Percentiles rank a stretch among this genome's conserved stretches.
These are phyloP conservation scores for Phytophthora sojae DNA, from an alignment of 352 stramenopile genomes.

Conservation along the genomic window DNA sequence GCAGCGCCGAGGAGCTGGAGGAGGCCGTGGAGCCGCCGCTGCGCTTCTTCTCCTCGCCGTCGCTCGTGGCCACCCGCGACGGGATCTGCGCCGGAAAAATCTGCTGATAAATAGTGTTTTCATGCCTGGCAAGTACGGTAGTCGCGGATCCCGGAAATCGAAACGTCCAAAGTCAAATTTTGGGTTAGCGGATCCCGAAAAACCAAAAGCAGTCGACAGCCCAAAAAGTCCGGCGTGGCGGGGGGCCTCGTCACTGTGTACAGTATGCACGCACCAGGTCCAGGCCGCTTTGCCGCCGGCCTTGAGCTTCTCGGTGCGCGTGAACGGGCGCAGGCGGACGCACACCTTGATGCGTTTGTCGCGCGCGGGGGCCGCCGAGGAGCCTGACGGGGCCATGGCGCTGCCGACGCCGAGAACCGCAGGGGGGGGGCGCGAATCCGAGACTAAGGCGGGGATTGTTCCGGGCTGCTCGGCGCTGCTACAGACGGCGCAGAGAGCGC, in stretches of 20 bases:
- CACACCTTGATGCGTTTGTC: slow-evolving; percentile 85
- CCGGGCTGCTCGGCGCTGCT: slow-evolving; percentile 28
- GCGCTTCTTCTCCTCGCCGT: slow-evolving; percentile 40
- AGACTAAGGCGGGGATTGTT: slow-evolving; percentile 34
- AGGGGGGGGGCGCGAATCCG: slow-evolving; percentile 35
- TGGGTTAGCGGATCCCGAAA: slow-evolving; percentile 6
- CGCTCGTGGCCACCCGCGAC: slow-evolving; percentile 30
- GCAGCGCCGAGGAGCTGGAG: slow-evolving; percentile 39
- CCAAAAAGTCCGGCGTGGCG: not conserved
- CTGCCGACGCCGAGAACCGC: slow-evolving; percentile 5
- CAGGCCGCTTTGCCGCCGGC: slow-evolving; percentile 80
- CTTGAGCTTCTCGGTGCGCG: slow-evolving; percentile 72
- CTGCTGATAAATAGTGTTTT: slow-evolving; percentile 91
- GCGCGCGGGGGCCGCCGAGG: slow-evolving; percentile 27
- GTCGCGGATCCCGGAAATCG: too few species aligned
- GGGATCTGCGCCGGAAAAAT: slow-evolving; percentile 78
- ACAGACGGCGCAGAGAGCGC: slow-evolving; percentile 46
- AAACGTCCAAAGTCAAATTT: slow-evolving; percentile 5
- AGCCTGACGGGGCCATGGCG: slow-evolving; percentile 31
- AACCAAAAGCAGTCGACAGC: not conserved
- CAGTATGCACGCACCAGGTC: slow-evolving; percentile 60
- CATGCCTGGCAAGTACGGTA: slow-evolving; percentile 52
- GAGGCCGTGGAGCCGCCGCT: slow-evolving; percentile 44
- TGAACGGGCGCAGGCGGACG: slow-evolving; percentile 80
- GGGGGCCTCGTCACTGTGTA: too few species aligned